phyloP scores from a whole-genome alignment of 208 protist species.

The Acanthamoeba royreba region DNA sequence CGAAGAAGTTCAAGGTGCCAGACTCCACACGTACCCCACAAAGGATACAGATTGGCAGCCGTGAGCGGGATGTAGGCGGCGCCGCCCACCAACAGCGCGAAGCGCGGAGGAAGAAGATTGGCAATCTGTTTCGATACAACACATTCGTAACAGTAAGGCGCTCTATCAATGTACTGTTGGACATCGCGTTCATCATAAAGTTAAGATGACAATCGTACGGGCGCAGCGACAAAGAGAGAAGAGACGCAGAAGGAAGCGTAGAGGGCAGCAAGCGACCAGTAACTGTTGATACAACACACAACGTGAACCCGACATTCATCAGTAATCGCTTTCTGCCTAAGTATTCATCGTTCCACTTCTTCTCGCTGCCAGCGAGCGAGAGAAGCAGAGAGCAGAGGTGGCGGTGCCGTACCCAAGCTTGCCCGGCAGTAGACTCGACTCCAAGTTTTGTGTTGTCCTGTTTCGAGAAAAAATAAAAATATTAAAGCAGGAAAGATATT shows the following conservation, averaged over 20 bases:
- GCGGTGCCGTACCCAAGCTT: not conserved
- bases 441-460: constrained; percentile 2
- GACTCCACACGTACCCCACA: no score
- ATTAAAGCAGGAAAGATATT: not conserved
- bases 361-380: no score
- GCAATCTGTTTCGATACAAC: not conserved
- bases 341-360: no score
- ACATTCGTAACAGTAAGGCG: not conserved
- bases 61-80: not conserved
- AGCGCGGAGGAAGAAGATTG: not conserved
- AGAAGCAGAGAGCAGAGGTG: no score
- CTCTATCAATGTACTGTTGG: no score
- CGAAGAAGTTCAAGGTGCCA: not conserved
- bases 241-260: constrained; percentile 26
- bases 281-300: not conserved
- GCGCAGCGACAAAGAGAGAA: not conserved
- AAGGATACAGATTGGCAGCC: not conserved
- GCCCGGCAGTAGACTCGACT: not conserved
- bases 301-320: not conserved
- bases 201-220: not conserved
- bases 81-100: not conserved
- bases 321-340: no score
- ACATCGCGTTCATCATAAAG: no score
- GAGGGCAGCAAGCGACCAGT: not conserved
- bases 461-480: not conserved